phyloP scores from a whole-genome alignment of 805 yeast species.

The Suhomyces kilbournensis region DNA sequence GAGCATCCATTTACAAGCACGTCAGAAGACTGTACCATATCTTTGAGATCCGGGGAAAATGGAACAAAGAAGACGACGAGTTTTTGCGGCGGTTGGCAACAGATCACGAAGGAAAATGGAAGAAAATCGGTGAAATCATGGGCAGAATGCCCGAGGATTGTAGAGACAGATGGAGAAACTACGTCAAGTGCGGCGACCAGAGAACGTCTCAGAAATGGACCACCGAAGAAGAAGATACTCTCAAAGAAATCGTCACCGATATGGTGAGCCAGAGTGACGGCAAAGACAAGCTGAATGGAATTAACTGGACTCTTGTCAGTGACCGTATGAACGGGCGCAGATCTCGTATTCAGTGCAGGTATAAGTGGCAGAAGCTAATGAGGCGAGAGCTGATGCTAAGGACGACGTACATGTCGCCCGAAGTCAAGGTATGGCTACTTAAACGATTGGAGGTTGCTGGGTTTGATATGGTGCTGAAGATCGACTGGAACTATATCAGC shows the following conservation, averaged over 20 bases:
- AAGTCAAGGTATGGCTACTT: slow-evolving; percentile 39
- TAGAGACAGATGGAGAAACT: slow-evolving; percentile 94
- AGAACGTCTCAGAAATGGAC: slow-evolving; percentile 82
- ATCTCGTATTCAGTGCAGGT: slow-evolving; percentile 90
- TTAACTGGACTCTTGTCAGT: slow-evolving; percentile 90
- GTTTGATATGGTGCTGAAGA: slow-evolving; percentile 22
- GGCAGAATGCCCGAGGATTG: slow-evolving; percentile 98
- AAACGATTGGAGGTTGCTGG: slow-evolving; percentile 25
- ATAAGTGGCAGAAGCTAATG: slow-evolving; percentile 86
- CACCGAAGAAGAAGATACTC: slow-evolving; percentile 60
- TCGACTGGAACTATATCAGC: slow-evolving; percentile 37
- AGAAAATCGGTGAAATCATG: slow-evolving; percentile 70
- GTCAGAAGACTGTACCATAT: slow-evolving; percentile 87
- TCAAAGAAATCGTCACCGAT: slow-evolving; percentile 53
- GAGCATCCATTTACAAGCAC: slow-evolving; percentile 90
- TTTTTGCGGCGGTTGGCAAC: slow-evolving; percentile 59
- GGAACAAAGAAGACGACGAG: slow-evolving; percentile 82
- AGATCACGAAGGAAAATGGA: slow-evolving; percentile 83
- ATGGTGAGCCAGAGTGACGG: slow-evolving; percentile 28
- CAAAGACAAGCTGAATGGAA: slow-evolving; percentile 34
- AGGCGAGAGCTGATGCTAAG: slow-evolving; percentile 49
- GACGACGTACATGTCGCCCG: slow-evolving; percentile 28
- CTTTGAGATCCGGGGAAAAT: slow-evolving; percentile 82
- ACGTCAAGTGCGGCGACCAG: slow-evolving; percentile 83
- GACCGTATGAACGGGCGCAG: slow-evolving; percentile 87